Evolutionary conservation across 306 rosid species (phyloP), one percentile per base, ranked within the genome.

Genomic region (Corylus americana): DNA sequence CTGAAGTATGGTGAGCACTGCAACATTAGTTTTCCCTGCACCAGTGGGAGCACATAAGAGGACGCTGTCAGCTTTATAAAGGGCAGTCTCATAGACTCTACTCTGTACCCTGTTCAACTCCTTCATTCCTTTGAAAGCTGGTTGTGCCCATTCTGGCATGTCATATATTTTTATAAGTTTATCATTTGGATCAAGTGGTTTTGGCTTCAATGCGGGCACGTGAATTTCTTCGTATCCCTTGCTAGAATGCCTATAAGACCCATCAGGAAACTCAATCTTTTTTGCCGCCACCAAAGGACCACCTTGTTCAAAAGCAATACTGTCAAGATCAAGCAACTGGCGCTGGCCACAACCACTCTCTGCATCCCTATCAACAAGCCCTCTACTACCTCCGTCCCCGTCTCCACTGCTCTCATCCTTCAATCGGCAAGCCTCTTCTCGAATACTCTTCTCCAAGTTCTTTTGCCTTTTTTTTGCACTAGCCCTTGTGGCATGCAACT

Each of bases 21-120:
- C 99, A 54, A 95, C 99, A 55, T 95, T 95, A n/a, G 99, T 95
- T 86, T 95, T 95, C 57, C 99, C 99, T 70, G 99, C 99, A 31
- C 99, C 98, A 70, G 99, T 95, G 58, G 99, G 99, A 27, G 99
- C 99, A 80, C 99, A 95, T 3, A 95, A 85, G 50, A 95, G 90
- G 64, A 95, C 74, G 82, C 91, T 90, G 77, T 92, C 96, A 0
- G 90, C 90, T 50, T 81, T 82, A 55, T 86, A 89, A 55, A 95
- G 97, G 0, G 98, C 98, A 79, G 97, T 88, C 83, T 90, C 92
- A 58, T 92, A 95, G 29, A 95, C 97, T 83, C 79, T 47, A 94
- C 44, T 39, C 44, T 39, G 44, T 39, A 39, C 44, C 44, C 44
- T 39, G 44, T 39, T 39, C 44, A 39, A 39, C 44, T 39, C 44